Evolutionary conservation across 2,329 filamentous ascomycete species (phyloP).

Genomic region (Magnaporthales sp.): DNA sequence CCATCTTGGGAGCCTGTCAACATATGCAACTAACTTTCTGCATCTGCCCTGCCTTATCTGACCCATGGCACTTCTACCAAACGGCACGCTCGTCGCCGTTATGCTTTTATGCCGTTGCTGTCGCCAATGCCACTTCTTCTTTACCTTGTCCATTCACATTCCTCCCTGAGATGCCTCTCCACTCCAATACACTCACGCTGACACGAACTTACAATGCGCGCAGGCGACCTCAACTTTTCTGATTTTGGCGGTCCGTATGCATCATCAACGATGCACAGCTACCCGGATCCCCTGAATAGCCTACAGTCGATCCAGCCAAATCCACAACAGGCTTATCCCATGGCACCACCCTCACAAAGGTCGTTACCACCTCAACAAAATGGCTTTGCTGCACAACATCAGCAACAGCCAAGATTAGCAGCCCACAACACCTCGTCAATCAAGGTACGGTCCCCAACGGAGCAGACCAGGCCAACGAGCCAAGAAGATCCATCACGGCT

Average conservation of each 20-base stretch:
- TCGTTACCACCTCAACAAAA: constrained; percentile 12
- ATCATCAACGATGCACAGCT: constrained; percentile 37
- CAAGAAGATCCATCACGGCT: constrained; percentile 64
- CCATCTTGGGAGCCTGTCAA: not conserved
- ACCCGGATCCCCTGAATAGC: constrained; percentile 30
- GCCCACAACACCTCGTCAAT: constrained; percentile 36
- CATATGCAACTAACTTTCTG: not conserved
- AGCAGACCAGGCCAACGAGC: constrained; percentile 29
- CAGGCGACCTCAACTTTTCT: constrained; percentile 50
- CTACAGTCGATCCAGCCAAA: constrained; percentile 44
- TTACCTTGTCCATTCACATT: not conserved
- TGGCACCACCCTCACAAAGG: constrained; percentile 25
- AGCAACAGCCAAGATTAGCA: constrained; percentile 8
- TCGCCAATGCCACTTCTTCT: not conserved
- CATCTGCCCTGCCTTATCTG: not conserved
- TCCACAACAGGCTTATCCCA: constrained; percentile 36
- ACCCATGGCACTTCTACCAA: not conserved
- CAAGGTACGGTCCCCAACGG: constrained; percentile 29
- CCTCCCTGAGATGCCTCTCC: not conserved
- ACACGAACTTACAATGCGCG: constrained; percentile 35
- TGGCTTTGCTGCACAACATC: constrained; percentile 12
- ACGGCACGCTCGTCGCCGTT: not conserved
- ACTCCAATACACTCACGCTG: constrained; percentile 18
- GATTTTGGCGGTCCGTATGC: constrained; percentile 45
- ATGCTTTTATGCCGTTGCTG: not conserved